These are phyloP conservation scores for Mycena indigotica DNA, from an alignment of 768 basidiomycete genomes.

Conservation along the genomic window DNA sequence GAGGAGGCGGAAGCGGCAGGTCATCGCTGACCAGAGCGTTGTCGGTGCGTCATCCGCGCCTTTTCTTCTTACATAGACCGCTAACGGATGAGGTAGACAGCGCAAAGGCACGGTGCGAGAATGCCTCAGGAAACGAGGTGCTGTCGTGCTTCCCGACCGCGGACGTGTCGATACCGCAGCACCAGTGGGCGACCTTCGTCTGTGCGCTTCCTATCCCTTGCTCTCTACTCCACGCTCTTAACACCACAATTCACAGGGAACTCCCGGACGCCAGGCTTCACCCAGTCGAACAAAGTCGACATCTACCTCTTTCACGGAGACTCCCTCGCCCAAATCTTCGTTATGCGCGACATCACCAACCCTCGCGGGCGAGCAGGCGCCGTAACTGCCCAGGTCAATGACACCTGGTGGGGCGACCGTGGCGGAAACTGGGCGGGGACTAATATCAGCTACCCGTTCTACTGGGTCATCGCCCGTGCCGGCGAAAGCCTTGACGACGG, in stretches of 20 bases:
- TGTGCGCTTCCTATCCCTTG: conserved; percentile 54
- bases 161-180: conserved; percentile 61
- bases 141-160: conserved; percentile 75
- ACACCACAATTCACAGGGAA: conserved; percentile 67
- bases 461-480: conserved; percentile 69
- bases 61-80: conserved; percentile 1
- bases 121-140: conserved; percentile 65
- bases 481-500: conserved; percentile 54
- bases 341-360: conserved; percentile 42
- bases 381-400: conserved; percentile 60
- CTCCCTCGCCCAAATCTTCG: conserved; percentile 51
- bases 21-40: neutral
- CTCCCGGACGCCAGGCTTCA: conserved; percentile 63
- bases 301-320: conserved; percentile 80
- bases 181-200: conserved; percentile 73
- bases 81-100: conserved; percentile 25
- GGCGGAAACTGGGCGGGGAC: conserved; percentile 52
- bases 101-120: conserved; percentile 54
- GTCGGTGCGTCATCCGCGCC: neutral
- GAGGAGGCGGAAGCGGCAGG: neutral
- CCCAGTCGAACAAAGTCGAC: conserved; percentile 65
- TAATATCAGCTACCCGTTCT: conserved; percentile 69
- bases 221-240: conserved; percentile 14
- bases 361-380: conserved; percentile 57
- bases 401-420: conserved; percentile 68